These are phyloP conservation scores for Tolypocladium album DNA, from an alignment of 2,329 filamentous ascomycete species.

Conservation along the genomic window DNA sequence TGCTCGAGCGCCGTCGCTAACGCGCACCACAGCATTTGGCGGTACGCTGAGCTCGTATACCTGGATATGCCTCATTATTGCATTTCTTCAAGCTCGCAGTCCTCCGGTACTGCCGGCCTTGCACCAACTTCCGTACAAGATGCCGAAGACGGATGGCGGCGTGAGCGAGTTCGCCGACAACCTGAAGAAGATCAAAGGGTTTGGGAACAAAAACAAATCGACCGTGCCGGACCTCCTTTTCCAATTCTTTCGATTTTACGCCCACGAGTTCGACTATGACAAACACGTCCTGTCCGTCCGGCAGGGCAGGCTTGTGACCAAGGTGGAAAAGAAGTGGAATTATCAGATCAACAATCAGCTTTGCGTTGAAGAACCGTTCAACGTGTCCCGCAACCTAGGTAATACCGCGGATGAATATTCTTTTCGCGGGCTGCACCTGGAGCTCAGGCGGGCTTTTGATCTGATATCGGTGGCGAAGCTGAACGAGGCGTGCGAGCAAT, in stretches of 20 bases:
- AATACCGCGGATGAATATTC: conserved; percentile 96
- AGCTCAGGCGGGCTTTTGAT: conserved; percentile 81
- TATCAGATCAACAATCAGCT: conserved; percentile 69
- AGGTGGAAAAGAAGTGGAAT: conserved; percentile 84
- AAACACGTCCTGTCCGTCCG: conserved; percentile 76
- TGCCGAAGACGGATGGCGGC: conserved; percentile 49
- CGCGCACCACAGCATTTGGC: conserved; percentile 56
- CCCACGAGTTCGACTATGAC: conserved; percentile 85
- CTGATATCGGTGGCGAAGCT: conserved; percentile 69
- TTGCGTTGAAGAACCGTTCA: conserved; percentile 96
- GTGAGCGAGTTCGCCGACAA: conserved; percentile 81
- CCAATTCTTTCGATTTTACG: conserved; percentile 91
- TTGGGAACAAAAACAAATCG: conserved; percentile 70
- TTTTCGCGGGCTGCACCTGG: conserved; percentile 81
- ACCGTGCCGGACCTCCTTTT: conserved; percentile 81
- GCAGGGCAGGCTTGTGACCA: conserved; percentile 65
- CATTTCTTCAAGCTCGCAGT: conserved; percentile 80
- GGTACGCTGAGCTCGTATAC: conserved; percentile 96
- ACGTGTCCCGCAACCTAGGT: conserved; percentile 75
- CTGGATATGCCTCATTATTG: conserved; percentile 98
- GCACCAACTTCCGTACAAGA: conserved; percentile 51
- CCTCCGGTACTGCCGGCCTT: conserved; percentile 78
- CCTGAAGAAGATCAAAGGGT: conserved; percentile 60
- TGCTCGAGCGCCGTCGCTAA: conserved; percentile 7
- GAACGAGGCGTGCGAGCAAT: conserved; percentile 77